These are phyloP conservation scores for Sarcodon aspratus DNA, from an alignment of 768 basidiomycete genomes.

Conservation along the genomic window DNA sequence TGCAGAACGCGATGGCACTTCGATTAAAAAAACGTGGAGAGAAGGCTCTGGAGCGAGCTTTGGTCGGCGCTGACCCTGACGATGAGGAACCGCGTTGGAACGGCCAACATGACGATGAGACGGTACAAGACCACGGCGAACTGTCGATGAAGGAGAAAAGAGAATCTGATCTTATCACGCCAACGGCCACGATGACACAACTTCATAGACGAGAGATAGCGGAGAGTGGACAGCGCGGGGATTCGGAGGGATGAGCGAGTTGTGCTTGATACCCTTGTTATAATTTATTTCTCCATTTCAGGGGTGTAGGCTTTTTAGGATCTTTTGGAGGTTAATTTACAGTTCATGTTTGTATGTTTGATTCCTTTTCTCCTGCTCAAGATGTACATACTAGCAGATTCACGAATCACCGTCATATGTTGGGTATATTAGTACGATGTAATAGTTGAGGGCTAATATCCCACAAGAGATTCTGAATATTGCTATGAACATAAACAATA, in stretches of 20 bases:
- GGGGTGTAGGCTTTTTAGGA: background rate
- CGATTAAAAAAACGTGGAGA: slow-evolving; percentile 87
- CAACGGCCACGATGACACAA: background rate
- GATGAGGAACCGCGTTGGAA: slow-evolving; percentile 28
- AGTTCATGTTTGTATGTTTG: background rate
- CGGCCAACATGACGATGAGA: slow-evolving; percentile 29
- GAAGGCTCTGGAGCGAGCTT: slow-evolving; percentile 58
- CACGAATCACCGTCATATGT: background rate
- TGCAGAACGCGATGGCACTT: slow-evolving; percentile 72
- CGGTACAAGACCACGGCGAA: slow-evolving; percentile 36
- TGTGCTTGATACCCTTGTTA: background rate
- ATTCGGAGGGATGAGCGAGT: background rate
- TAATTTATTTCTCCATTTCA: background rate
- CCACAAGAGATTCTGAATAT: too few species aligned
- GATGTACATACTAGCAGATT: background rate
- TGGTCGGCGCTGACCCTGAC: slow-evolving; percentile 23
- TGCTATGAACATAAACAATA: too few species aligned
- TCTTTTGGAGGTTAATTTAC: background rate
- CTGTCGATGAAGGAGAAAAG: slow-evolving; percentile 12
- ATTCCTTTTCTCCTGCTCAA: background rate
- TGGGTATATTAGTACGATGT: too few species aligned
- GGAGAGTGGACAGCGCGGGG: background rate
- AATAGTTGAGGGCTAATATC: too few species aligned
- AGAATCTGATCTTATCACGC: background rate
- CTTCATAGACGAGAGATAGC: background rate